These are phyloP conservation scores for Plasmopara muralis DNA, from an alignment of 352 stramenopile genomes.

Conservation along the genomic window DNA sequence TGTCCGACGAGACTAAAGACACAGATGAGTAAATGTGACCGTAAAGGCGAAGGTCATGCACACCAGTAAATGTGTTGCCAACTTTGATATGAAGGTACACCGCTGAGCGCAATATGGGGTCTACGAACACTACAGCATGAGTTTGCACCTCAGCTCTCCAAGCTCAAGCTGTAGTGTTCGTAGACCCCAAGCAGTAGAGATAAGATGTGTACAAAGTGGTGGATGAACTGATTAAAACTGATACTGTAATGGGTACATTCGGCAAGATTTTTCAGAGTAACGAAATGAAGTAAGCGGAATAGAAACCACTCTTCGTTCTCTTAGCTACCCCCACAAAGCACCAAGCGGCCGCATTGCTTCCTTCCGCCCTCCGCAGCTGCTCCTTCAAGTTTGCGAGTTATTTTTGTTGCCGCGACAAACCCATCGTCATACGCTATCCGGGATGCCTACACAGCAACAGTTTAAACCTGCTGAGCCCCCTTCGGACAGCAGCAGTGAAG, in stretches of 20 bases:
- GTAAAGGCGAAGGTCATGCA: too few relatives aligned
- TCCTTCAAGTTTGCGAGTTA: constrained; percentile 7
- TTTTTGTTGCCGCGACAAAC: not conserved
- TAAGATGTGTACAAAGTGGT: too few relatives aligned
- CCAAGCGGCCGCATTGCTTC: constrained; percentile 17
- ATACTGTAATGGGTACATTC: not conserved
- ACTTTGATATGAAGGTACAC: too few relatives aligned
- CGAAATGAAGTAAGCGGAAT: constrained; percentile 16
- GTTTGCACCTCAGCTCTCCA: too few relatives aligned
- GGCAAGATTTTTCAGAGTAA: constrained; percentile 10
- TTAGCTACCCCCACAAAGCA: constrained; percentile 15
- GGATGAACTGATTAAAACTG: too few relatives aligned
- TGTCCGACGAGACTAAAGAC: too few relatives aligned
- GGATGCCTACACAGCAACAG: constrained; percentile 26
- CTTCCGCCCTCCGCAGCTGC: constrained; percentile 26
- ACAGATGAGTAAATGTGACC: too few relatives aligned
- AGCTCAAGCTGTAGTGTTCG: too few relatives aligned
- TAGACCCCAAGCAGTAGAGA: too few relatives aligned
- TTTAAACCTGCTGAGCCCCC: constrained; percentile 10
- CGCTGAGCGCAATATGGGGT: too few relatives aligned
- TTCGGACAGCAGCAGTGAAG: constrained; percentile 3
- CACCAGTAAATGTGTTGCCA: too few relatives aligned
- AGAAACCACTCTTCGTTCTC: constrained; percentile 14
- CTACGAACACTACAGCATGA: too few relatives aligned
- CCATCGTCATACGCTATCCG: constrained; percentile 5